Evolutionary conservation across 805 yeast genomes (phyloP).

Genomic region (Lipomyces mesembrius): DNA sequence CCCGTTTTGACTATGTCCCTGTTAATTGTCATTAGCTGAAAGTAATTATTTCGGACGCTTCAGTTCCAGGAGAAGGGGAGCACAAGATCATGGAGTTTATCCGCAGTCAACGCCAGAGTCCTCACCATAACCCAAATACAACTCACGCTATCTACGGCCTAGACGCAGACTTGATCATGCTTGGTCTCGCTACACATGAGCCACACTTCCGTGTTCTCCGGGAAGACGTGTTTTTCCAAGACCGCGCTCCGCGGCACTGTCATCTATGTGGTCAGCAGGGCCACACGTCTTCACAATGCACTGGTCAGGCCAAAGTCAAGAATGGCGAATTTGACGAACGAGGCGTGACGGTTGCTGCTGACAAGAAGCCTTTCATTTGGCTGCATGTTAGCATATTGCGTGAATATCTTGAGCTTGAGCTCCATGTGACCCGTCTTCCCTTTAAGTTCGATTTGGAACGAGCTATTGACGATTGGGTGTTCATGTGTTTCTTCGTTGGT

Average conservation of each 20-base stretch:
- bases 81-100: constrained; percentile 97
- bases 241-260: constrained; percentile 58
- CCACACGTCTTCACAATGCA: constrained; percentile 33
- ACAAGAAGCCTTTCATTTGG: constrained; percentile 89
- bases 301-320: constrained; percentile 49
- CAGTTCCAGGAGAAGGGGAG: constrained; percentile 99
- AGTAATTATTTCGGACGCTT: constrained; percentile 90
- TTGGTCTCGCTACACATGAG: constrained; percentile 96
- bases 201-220: constrained; percentile 93
- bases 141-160: constrained; percentile 95
- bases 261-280: constrained; percentile 56
- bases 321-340: constrained; percentile 45
- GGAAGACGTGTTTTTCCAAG: constrained; percentile 94
- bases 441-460: constrained; percentile 87
- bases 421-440: constrained; percentile 68
- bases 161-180: constrained; percentile 95
- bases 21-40: constrained; percentile 51
- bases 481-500: constrained; percentile 98
- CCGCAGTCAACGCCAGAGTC: constrained; percentile 84
- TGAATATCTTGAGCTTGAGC: constrained; percentile 84
- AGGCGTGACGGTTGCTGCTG: constrained; percentile 44
- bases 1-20: neutral
- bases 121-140: constrained; percentile 88
- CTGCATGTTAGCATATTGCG: constrained; percentile 83
- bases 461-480: constrained; percentile 98